Conservation (phyloP, 2,329 filamentous ascomycete genomes). For the Ascochyta clinopodiicola region DNA sequence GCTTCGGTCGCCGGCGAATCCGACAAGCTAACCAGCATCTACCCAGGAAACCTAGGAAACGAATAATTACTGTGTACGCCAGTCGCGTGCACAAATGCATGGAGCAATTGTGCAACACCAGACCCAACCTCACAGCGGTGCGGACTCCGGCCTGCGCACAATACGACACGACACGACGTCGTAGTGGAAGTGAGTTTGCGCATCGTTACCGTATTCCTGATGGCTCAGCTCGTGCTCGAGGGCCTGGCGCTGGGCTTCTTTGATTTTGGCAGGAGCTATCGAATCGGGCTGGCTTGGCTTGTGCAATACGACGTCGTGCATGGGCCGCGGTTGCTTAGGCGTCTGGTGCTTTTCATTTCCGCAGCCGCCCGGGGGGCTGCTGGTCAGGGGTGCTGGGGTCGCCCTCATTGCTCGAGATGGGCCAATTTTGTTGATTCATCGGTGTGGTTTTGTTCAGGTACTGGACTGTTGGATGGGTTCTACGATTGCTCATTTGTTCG, state of each 20-base stretch:
- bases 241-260: conserved; percentile 1
- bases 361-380: conserved; percentile 4
- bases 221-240: conserved; percentile 7
- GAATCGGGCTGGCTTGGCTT: conserved; percentile 7
- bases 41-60: too few species aligned
- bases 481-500: background rate
- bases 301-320: conserved; percentile 7
- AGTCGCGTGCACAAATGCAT: too few species aligned
- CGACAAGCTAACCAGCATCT: too few species aligned
- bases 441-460: background rate
- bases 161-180: too few species aligned
- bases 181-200: background rate
- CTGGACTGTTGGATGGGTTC: background rate
- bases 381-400: conserved; percentile 11
- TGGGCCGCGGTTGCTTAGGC: conserved; percentile 5
- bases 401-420: conserved; percentile 1
- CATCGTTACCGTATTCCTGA: background rate
- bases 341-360: conserved; percentile 16
- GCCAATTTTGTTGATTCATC: background rate
- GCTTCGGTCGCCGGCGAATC: too few species aligned
- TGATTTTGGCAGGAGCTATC: conserved; percentile 12
- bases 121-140: too few species aligned
- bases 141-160: too few species aligned
- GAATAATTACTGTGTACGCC: too few species aligned
- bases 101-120: too few species aligned